Evolutionary conservation across 306 rosid species (phyloP), one percentile per base, ranked within the genome.

Genomic region (Alnus rubra): DNA sequence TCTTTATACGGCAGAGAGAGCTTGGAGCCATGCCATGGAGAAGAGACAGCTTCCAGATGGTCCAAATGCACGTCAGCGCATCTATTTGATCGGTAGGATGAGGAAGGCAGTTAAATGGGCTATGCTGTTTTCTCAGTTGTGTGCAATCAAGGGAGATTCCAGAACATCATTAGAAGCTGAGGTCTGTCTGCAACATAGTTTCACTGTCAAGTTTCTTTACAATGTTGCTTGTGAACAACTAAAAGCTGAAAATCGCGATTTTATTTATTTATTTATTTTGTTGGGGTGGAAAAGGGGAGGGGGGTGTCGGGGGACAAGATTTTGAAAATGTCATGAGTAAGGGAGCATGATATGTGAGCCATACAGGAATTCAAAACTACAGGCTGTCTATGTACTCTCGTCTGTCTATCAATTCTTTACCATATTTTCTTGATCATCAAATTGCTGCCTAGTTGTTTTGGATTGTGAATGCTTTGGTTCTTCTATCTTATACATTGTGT

Each of bases 1-100:
- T 82, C 96, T 96, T 68, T 91, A 96, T 80, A 84, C 88, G 18
- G 93, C 98, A 31, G 99, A 96, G 91, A 91, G 99, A 90, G 98
- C 98, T 55, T 96, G 99, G 97, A 96, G 98, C 82, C 96, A 96
- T 87, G 99, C 99, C 71, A 93, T 96, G 99, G 99, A 96, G 86
- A 96, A 96, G 79, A 93, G 99, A 77, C 98, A 96, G 89, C 89
- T 93, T 84, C 93, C 93, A 13, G 92, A 90, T 83, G 99, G 99
- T 74, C 99, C 99, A 69, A 91, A 85, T 86, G 90, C 97, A 55
- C 87, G 85, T 52, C 98, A 96, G 52, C 89, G 94, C 1, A 90
- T 93, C 81, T 96, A 96, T 85, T 85, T 96, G 86, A 96, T 93
- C 84, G 99, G 99, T 81, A 89, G 99, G 88, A 90, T 96, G 83